These are phyloP conservation scores for Mycena galopus DNA, from an alignment of 768 basidiomycete species.

Conservation along the genomic window DNA sequence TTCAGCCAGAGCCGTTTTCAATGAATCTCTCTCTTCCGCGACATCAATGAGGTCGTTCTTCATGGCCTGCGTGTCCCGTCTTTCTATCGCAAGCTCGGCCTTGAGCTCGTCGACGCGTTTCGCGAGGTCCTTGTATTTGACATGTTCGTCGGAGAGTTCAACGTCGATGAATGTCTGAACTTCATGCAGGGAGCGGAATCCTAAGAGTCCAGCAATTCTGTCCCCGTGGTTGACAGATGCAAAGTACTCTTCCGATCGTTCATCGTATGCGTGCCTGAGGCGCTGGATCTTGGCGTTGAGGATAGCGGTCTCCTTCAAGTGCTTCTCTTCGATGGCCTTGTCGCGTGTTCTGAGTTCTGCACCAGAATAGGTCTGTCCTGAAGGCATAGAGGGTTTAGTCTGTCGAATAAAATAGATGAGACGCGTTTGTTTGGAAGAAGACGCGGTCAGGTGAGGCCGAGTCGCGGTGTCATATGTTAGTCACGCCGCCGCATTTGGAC, in stretches of 20 bases:
- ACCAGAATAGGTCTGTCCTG: constrained; percentile 45
- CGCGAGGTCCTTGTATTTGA: constrained; percentile 52
- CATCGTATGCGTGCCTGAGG: constrained; percentile 50
- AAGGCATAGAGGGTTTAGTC: constrained; percentile 9
- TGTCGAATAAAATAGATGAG: too few species aligned
- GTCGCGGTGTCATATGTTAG: too few species aligned
- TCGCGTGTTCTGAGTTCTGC: constrained; percentile 52
- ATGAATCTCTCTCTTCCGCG: constrained; percentile 45
- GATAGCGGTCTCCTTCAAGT: constrained; percentile 47
- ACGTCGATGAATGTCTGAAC: constrained; percentile 57
- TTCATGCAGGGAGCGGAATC: constrained; percentile 58
- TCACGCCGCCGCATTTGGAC: too few species aligned
- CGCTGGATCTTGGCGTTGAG: constrained; percentile 49
- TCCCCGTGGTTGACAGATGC: constrained; percentile 52
- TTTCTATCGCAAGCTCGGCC: constrained; percentile 24
- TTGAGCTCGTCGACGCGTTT: constrained; percentile 51
- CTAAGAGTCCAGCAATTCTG: constrained; percentile 57
- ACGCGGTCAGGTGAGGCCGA: constrained; percentile 26
- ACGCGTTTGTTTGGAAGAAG: constrained; percentile 24
- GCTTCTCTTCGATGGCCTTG: constrained; percentile 49
- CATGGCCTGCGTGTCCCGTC: constrained; percentile 41
- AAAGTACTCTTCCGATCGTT: constrained; percentile 53
- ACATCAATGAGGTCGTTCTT: constrained; percentile 61
- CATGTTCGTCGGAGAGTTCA: constrained; percentile 50
- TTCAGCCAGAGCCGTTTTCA: constrained; percentile 10